Evolutionary conservation across 805 yeast genomes (phyloP).

Genomic region (Torulaspora maleeae): DNA sequence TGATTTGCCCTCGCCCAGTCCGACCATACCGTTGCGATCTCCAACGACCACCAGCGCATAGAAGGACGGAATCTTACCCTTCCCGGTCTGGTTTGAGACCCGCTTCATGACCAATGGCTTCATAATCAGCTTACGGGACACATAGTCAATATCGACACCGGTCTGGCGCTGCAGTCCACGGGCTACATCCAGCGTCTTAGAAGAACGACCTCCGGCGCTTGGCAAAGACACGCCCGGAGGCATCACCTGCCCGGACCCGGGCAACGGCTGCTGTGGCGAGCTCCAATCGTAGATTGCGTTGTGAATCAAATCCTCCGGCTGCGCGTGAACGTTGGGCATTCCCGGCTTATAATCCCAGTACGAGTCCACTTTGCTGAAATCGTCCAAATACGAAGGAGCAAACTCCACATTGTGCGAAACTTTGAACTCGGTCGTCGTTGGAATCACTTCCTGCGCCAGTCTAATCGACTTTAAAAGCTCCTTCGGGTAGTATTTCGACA

Average conservation of each 20-base stretch:
- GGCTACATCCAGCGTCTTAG: constrained; percentile 37
- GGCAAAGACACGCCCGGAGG: constrained; percentile 26
- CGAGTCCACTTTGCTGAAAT: constrained; percentile 64
- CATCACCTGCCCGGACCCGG: constrained; percentile 19
- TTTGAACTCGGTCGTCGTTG: constrained; percentile 50
- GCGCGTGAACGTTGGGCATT: constrained; percentile 26
- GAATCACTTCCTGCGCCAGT: constrained; percentile 73
- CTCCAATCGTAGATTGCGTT: constrained; percentile 23
- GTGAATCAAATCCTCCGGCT: constrained; percentile 14
- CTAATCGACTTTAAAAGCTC: constrained; percentile 75
- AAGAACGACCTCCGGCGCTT: constrained; percentile 17
- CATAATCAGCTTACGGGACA: constrained; percentile 50
- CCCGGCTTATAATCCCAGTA: constrained; percentile 59
- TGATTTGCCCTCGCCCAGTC: constrained; percentile 92
- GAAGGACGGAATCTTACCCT: constrained; percentile 81
- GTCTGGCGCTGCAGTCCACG: constrained; percentile 57
- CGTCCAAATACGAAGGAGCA: constrained; percentile 68
- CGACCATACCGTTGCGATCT: constrained; percentile 88
- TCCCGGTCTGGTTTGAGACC: constrained; percentile 86
- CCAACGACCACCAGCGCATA: constrained; percentile 89
- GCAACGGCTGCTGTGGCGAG: constrained; percentile 24
- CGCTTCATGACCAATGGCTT: constrained; percentile 69
- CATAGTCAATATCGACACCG: constrained; percentile 59
- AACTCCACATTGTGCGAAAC: constrained; percentile 46
- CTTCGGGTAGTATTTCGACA: constrained; percentile 76